Percentiles rank a stretch among this genome's conserved stretches.
These are phyloP conservation scores for Nemania bipapillata DNA, from an alignment of 2,329 filamentous ascomycete species.

Conservation along the genomic window DNA sequence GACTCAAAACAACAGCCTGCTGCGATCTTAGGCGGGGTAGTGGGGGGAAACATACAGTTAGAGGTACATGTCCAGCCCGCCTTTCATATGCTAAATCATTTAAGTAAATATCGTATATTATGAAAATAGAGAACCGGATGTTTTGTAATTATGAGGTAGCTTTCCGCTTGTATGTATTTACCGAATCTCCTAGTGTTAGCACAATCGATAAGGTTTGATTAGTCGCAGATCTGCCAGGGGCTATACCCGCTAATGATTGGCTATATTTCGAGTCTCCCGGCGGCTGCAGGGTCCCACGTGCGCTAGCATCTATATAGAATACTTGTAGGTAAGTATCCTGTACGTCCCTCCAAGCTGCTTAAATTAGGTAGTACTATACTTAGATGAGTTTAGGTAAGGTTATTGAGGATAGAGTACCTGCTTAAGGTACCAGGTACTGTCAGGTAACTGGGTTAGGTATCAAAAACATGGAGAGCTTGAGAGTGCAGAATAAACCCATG, in stretches of 20 bases:
- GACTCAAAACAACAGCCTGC: constrained; percentile 5
- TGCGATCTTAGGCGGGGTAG: constrained; percentile 21
- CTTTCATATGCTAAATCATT: not conserved
- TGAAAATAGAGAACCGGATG: not conserved
- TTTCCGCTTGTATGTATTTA: not conserved
- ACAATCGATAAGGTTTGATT: not conserved
- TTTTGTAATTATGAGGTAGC: not conserved
- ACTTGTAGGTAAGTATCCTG: too few relatives aligned
- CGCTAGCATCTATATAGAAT: not conserved
- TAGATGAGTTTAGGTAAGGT: too few relatives aligned
- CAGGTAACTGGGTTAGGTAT: not conserved
- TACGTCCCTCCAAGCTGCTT: too few relatives aligned
- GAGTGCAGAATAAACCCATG: not conserved
- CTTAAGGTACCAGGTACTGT: too few relatives aligned
- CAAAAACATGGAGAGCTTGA: not conserved
- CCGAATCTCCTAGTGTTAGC: not conserved
- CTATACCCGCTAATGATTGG: not conserved
- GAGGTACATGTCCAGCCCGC: too few relatives aligned
- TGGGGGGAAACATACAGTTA: constrained; percentile 22
- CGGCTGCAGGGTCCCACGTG: not conserved
- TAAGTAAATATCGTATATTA: constrained; percentile 8
- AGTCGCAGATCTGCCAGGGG: not conserved
- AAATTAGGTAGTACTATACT: too few relatives aligned
- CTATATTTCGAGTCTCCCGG: not conserved
- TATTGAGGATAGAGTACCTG: too few relatives aligned